These are phyloP conservation scores for Phoma sp. DNA, from an alignment of 2,329 filamentous ascomycete species.

Conservation along the genomic window DNA sequence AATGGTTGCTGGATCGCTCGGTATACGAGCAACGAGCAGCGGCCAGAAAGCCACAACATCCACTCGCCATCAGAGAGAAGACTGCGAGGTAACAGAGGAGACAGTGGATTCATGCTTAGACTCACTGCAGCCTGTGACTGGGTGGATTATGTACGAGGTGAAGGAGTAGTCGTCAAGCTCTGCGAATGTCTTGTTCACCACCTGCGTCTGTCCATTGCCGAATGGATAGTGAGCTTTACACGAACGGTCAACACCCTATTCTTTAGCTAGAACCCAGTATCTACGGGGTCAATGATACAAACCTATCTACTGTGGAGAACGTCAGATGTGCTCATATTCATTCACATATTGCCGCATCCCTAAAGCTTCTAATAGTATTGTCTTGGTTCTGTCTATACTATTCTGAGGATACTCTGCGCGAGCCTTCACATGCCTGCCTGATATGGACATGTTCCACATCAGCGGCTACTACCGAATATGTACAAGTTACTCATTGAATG, in stretches of 20 bases:
- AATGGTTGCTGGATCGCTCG: slow-evolving; percentile 21
- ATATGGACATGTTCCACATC: neutral
- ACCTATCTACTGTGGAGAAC: too few species aligned
- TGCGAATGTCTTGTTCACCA: too few species aligned
- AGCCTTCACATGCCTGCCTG: slow-evolving; percentile 7
- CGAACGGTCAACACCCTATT: too few species aligned
- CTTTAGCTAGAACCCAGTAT: too few species aligned
- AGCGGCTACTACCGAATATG: slow-evolving; percentile 10
- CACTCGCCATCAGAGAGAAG: too few species aligned
- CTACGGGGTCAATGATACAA: too few species aligned
- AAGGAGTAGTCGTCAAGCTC: neutral
- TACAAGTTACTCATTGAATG: slow-evolving; percentile 12
- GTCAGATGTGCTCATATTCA: too few species aligned
- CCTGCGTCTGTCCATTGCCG: too few species aligned
- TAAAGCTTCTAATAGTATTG: neutral
- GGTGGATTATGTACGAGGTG: slow-evolving; percentile 24
- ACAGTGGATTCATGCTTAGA: slow-evolving; percentile 11
- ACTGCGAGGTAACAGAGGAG: too few species aligned
- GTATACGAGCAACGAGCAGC: slow-evolving; percentile 15
- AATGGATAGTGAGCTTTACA: too few species aligned
- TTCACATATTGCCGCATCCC: neutral
- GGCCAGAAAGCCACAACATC: neutral
- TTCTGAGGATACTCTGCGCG: neutral
- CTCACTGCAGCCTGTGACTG: slow-evolving; percentile 14
- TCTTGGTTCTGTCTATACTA: slow-evolving; percentile 7